Conservation (phyloP, 352 stramenopile genomes). For the Aphanomyces astaci region DNA sequence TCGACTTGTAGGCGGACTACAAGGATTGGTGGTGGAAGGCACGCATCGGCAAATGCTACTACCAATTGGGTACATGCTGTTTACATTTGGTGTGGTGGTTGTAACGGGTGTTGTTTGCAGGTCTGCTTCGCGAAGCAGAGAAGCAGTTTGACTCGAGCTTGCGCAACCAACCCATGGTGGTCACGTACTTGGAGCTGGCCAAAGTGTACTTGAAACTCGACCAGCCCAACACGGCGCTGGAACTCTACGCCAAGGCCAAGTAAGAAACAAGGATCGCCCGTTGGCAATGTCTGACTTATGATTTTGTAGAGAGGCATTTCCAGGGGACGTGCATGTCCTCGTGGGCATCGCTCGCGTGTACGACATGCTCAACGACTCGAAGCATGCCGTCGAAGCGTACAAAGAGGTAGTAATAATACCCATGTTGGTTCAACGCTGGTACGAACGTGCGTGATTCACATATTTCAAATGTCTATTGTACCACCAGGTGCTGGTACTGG, state of each 20-base stretch:
- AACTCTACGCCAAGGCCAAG: constrained; percentile 65
- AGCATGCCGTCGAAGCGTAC: constrained; percentile 74
- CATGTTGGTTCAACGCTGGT: too few species aligned
- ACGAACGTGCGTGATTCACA: too few species aligned
- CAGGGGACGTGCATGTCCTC: constrained; percentile 69
- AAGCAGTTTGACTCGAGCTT: constrained; percentile 88
- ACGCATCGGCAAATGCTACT: constrained; percentile 91
- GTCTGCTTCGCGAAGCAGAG: constrained; percentile 88
- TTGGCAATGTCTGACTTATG: background rate
- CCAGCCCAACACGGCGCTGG: constrained; percentile 88
- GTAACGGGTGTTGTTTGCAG: background rate
- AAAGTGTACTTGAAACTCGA: constrained; percentile 94
- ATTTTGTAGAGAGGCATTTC: constrained; percentile 41
- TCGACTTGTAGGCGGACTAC: constrained; percentile 49
- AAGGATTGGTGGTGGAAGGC: constrained; percentile 95
- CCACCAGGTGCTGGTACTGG: constrained; percentile 75
- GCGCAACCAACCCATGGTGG: constrained; percentile 81
- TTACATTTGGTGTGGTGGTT: background rate
- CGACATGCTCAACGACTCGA: constrained; percentile 86
- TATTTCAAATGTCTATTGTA: too few species aligned
- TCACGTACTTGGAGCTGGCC: constrained; percentile 86
- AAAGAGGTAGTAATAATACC: too few species aligned
- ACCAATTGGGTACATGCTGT: constrained; percentile 62
- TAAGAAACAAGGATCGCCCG: background rate
- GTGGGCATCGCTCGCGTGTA: constrained; percentile 85